Percentiles rank a stretch among this genome's conserved stretches.
phyloP scores from a whole-genome alignment of 2,329 filamentous ascomycete species.

The Leptographium galeiforme region DNA sequence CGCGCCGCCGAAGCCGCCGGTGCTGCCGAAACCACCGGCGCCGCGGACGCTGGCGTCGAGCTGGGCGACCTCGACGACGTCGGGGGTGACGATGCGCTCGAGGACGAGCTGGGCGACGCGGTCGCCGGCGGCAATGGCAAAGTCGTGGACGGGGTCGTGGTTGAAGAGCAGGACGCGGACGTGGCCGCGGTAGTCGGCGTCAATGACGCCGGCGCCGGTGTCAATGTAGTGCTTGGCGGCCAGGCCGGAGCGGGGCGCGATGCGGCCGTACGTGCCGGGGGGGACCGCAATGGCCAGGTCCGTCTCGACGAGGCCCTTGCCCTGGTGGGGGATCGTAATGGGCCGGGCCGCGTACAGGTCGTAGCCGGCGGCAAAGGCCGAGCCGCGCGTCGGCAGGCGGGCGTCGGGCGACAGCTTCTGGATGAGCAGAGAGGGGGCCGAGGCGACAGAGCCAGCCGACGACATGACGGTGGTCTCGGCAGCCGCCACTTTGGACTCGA shows the following conservation, averaged over 20 bases:
- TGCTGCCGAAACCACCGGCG: slow-evolving; percentile 84
- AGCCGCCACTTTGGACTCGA: slow-evolving; percentile 13
- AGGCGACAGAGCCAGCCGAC: slow-evolving; percentile 13
- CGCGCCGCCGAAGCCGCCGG: slow-evolving; percentile 33
- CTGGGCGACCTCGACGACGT: slow-evolving; percentile 77
- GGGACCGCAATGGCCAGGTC: slow-evolving; percentile 87
- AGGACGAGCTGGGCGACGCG: slow-evolving; percentile 86
- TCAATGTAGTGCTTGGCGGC: slow-evolving; percentile 93
- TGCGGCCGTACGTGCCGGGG: slow-evolving; percentile 78
- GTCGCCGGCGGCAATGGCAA: slow-evolving; percentile 71
- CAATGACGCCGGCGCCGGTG: slow-evolving; percentile 90
- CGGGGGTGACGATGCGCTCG: slow-evolving; percentile 88
- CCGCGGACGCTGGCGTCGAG: slow-evolving; percentile 84
- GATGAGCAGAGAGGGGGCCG: slow-evolving; percentile 48
- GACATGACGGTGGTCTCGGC: slow-evolving; percentile 7
- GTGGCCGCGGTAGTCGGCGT: slow-evolving; percentile 89
- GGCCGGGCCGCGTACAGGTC: slow-evolving; percentile 75
- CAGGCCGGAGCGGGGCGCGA: slow-evolving; percentile 82
- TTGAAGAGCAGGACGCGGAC: slow-evolving; percentile 96
- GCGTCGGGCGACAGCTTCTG: slow-evolving; percentile 76
- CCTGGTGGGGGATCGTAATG: slow-evolving; percentile 63
- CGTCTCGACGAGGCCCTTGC: slow-evolving; percentile 78
- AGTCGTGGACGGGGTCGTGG: slow-evolving; percentile 62
- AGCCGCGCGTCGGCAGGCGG: slow-evolving; percentile 76
- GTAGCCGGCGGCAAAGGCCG: slow-evolving; percentile 82